Evolutionary conservation across 306 rosid species (phyloP).

Genomic region (Rosa multiflora): DNA sequence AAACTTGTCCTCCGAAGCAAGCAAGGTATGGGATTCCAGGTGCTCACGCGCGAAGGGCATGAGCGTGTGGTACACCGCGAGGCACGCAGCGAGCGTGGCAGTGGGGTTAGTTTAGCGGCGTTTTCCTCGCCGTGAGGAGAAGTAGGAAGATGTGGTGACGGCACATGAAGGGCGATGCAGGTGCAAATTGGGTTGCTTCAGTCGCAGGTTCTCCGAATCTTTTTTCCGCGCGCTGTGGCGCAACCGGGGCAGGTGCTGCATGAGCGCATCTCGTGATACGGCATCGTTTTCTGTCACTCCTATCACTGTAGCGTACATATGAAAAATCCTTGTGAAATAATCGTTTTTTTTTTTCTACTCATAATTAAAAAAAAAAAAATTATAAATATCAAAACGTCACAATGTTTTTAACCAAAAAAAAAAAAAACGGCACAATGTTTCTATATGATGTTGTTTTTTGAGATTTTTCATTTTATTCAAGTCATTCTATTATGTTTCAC

Average conservation of each 20-base stretch:
- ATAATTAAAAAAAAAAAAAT: no score
- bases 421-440: no score
- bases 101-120: slow-evolving; percentile 11
- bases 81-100: neutral
- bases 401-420: no score
- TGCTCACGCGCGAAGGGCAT: neutral
- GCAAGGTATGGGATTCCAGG: neutral
- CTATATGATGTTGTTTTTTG: no score
- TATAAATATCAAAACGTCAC: no score
- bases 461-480: no score
- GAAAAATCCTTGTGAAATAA: no score
- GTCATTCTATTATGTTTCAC: no score
- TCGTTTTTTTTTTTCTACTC: no score
- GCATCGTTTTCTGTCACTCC: neutral
- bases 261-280: neutral
- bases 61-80: slow-evolving; percentile 15
- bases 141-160: neutral
- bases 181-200: neutral
- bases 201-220: neutral
- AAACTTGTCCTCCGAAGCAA: slow-evolving; percentile 34
- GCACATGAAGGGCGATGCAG: neutral
- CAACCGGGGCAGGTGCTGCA: neutral
- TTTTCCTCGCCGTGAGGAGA: neutral
- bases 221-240: neutral
- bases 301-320: no score